A percentile compares a stretch with the other conserved stretches of the same genome.
Evolutionary conservation across 148 eudicot species (phyloP).

Genomic region (Beta vulgaris): DNA sequence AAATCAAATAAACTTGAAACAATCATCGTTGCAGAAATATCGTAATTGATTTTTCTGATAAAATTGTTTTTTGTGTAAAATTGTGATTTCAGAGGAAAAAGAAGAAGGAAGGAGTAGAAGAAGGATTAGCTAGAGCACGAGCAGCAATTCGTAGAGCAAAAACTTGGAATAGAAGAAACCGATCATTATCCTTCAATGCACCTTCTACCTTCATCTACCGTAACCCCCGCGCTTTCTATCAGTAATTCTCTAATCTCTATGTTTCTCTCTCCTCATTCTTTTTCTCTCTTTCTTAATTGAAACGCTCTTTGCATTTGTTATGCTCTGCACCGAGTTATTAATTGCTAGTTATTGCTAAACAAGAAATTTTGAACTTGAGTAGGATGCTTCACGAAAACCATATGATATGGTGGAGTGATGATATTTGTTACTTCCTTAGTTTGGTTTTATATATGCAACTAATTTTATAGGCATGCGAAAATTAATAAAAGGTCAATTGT

Average conservation of each 20-base stretch:
- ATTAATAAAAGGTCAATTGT: too few relatives aligned
- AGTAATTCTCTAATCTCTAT: too few relatives aligned
- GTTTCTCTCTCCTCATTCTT: background rate
- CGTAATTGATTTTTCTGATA: background rate
- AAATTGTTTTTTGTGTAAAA: background rate
- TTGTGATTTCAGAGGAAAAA: background rate
- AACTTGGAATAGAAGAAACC: conserved; percentile 37
- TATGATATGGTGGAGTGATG: background rate
- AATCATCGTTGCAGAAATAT: background rate
- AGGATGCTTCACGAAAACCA: background rate
- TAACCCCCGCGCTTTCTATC: conserved; percentile 58
- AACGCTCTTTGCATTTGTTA: background rate
- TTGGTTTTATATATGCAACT: too few relatives aligned
- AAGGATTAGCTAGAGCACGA: conserved; percentile 66
- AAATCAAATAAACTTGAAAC: too few relatives aligned
- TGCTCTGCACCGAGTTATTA: background rate
- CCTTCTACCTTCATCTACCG: conserved; percentile 38
- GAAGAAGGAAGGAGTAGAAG: conserved; percentile 32
- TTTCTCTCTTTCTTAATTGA: background rate
- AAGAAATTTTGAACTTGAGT: background rate
- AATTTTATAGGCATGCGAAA: too few relatives aligned
- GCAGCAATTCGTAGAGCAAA: conserved; percentile 44
- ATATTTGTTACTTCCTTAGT: too few relatives aligned
- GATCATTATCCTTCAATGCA: conserved; percentile 17
- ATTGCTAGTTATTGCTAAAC: background rate